phyloP scores from a whole-genome alignment of 2,329 filamentous ascomycete species.

The Monilinia laxa region DNA sequence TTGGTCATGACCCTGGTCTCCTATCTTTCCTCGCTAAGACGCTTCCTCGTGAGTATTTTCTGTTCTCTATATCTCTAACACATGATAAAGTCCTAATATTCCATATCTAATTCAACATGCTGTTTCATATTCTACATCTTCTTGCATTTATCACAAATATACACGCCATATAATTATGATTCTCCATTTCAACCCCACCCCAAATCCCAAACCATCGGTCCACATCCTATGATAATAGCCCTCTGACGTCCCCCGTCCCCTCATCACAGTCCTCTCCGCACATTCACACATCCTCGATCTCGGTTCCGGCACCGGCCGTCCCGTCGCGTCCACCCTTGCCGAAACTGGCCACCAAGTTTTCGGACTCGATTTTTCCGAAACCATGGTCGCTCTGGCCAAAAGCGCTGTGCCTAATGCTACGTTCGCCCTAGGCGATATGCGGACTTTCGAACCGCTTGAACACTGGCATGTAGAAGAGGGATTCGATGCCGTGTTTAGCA shows the following conservation, averaged over 20 bases:
- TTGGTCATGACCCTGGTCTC: neutral
- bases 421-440: slow-evolving; percentile 1
- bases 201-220: neutral
- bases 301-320: neutral
- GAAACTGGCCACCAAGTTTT: neutral
- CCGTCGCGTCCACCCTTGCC: neutral
- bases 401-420: neutral
- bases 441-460: neutral
- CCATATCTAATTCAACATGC: neutral
- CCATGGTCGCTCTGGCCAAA: neutral
- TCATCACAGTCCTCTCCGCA: neutral
- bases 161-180: neutral
- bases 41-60: neutral
- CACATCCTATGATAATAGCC: neutral
- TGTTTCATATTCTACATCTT: neutral
- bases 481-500: neutral
- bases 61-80: neutral
- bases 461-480: neutral
- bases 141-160: neutral
- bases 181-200: no score
- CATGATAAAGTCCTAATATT: neutral
- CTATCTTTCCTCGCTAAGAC: neutral
- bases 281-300: neutral
- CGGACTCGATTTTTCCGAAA: neutral
- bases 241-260: neutral